Evolutionary conservation across 352 stramenopile genomes (phyloP).

Genomic region (Pythium scleroteichum): DNA sequence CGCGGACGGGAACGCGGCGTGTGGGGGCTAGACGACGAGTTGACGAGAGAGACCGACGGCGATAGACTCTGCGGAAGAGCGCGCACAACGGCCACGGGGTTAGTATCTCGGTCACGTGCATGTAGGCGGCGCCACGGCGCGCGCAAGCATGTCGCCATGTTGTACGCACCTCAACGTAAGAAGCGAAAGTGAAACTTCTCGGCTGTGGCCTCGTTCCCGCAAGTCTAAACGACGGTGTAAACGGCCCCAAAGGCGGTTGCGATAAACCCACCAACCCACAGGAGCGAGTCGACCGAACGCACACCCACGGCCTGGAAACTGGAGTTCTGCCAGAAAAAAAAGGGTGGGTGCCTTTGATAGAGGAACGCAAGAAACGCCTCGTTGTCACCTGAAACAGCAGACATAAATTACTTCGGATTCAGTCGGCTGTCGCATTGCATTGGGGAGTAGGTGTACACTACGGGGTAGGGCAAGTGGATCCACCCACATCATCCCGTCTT

Average conservation of each 20-base stretch:
- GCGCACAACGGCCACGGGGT: background rate
- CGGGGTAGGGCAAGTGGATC: constrained; percentile 33
- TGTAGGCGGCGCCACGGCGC: background rate
- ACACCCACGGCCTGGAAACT: too few relatives aligned
- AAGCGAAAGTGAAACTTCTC: constrained; percentile 24
- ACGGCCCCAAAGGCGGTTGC: background rate
- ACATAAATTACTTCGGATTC: constrained; percentile 24
- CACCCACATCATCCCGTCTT: background rate
- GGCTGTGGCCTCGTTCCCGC: constrained; percentile 6
- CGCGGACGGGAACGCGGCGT: background rate
- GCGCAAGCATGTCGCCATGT: background rate
- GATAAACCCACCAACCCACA: constrained; percentile 8
- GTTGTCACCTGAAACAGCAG: constrained; percentile 6
- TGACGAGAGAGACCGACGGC: constrained; percentile 27
- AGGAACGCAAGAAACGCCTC: constrained; percentile 29
- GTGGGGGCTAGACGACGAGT: background rate
- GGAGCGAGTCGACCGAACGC: constrained; percentile 1
- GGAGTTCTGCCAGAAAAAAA: constrained; percentile 9
- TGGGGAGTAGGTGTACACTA: constrained; percentile 11
- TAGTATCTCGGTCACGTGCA: background rate
- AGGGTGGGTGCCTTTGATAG: constrained; percentile 6
- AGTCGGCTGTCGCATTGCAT: constrained; percentile 15
- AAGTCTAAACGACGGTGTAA: background rate
- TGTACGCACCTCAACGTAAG: constrained; percentile 24
- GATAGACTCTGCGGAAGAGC: constrained; percentile 4